These are phyloP conservation scores for Cyclaneusma minus DNA, from an alignment of 2,329 filamentous ascomycete species.

Conservation along the genomic window DNA sequence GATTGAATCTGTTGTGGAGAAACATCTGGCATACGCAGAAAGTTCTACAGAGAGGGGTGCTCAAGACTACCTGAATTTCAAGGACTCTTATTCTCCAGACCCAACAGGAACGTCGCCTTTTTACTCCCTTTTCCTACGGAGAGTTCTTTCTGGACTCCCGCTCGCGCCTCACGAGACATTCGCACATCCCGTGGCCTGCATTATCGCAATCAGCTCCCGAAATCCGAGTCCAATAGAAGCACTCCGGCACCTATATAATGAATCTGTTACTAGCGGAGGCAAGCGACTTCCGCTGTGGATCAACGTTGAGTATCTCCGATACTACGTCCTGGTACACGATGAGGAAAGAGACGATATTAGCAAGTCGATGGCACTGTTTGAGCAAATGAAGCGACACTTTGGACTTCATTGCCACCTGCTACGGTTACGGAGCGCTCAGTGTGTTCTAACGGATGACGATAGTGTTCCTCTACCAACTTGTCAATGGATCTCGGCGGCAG, in stretches of 20 bases:
- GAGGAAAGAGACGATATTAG: slow-evolving; percentile 89
- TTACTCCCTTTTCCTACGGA: slow-evolving; percentile 71
- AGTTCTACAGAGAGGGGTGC: slow-evolving; percentile 16
- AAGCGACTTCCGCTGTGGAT: slow-evolving; percentile 70
- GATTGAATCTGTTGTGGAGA: slow-evolving; percentile 67
- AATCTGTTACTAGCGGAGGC: slow-evolving; percentile 67
- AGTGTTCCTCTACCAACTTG: slow-evolving; percentile 66
- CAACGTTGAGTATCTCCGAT: slow-evolving; percentile 79
- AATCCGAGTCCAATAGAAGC: slow-evolving; percentile 76
- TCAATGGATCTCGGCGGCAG: slow-evolving; percentile 78
- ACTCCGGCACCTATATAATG: slow-evolving; percentile 66
- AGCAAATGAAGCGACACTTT: slow-evolving; percentile 98
- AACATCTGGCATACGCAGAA: slow-evolving; percentile 66
- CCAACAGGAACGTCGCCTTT: slow-evolving; percentile 49
- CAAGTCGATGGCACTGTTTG: slow-evolving; percentile 78
- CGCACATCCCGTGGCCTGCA: slow-evolving; percentile 81
- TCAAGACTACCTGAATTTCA: slow-evolving; percentile 22
- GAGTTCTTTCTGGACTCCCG: slow-evolving; percentile 65
- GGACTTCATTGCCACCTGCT: slow-evolving; percentile 90
- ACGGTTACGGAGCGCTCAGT: slow-evolving; percentile 68
- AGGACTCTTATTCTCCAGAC: slow-evolving; percentile 14
- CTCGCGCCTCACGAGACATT: slow-evolving; percentile 83
- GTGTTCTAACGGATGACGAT: slow-evolving; percentile 82
- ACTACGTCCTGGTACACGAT: slow-evolving; percentile 93
- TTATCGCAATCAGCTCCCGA: slow-evolving; percentile 88